A percentile compares a stretch with the other conserved stretches of the same genome.
phyloP scores from a whole-genome alignment of 1,139 yeast genomes.

The Keqinozyma sinolaborantium region DNA sequence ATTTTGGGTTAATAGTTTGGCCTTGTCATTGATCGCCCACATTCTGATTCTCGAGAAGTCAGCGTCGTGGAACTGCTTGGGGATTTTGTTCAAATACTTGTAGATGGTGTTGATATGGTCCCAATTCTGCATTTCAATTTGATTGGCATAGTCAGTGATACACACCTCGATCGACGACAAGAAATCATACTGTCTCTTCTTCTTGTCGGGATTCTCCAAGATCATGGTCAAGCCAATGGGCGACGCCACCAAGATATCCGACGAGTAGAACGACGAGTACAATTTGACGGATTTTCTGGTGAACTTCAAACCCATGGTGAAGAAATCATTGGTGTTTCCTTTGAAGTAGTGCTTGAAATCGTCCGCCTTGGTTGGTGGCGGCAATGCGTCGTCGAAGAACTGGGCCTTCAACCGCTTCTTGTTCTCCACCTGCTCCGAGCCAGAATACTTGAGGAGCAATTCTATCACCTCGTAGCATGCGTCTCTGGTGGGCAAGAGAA shows the following conservation, averaged over 20 bases:
- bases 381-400: slow-evolving; percentile 56
- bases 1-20: slow-evolving; percentile 72
- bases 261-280: slow-evolving; percentile 78
- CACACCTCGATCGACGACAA: slow-evolving; percentile 83
- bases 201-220: slow-evolving; percentile 60
- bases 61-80: slow-evolving; percentile 74
- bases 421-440: slow-evolving; percentile 75
- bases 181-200: slow-evolving; percentile 64
- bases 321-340: slow-evolving; percentile 91
- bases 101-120: slow-evolving; percentile 74
- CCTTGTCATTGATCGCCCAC: slow-evolving; percentile 89
- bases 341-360: slow-evolving; percentile 78
- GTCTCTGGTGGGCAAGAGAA: slow-evolving; percentile 81
- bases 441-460: slow-evolving; percentile 59
- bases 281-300: slow-evolving; percentile 84
- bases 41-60: slow-evolving; percentile 89
- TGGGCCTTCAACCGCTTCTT: slow-evolving; percentile 70
- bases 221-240: slow-evolving; percentile 88
- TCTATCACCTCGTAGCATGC: slow-evolving; percentile 71
- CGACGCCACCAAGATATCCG: slow-evolving; percentile 87
- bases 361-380: slow-evolving; percentile 65
- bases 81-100: slow-evolving; percentile 71
- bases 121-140: slow-evolving; percentile 92
- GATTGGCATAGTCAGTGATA: slow-evolving; percentile 79
- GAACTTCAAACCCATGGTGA: slow-evolving; percentile 83